phyloP scores from a whole-genome alignment of 1,139 yeast genomes.

The Candida glucosophila region DNA sequence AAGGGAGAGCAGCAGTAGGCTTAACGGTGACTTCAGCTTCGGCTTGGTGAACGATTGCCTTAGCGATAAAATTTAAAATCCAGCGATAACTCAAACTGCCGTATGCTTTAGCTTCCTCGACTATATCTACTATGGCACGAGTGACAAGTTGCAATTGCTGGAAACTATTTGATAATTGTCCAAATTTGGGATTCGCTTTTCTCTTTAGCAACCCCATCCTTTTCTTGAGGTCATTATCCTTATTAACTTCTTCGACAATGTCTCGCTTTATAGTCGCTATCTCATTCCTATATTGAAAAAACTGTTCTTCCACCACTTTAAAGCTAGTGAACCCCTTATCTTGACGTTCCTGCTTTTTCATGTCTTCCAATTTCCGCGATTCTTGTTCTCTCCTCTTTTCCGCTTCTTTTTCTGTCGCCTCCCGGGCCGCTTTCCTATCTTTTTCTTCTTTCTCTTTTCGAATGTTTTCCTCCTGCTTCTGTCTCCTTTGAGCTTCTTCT shows the following conservation, averaged over 20 bases:
- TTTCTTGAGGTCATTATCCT: constrained; percentile 35
- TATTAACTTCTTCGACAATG: constrained; percentile 41
- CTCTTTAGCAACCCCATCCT: constrained; percentile 44
- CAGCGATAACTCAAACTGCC: constrained; percentile 53
- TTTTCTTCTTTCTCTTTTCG: constrained; percentile 9
- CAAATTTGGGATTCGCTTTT: constrained; percentile 78
- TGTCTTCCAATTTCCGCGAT: constrained; percentile 8
- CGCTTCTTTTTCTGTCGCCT: constrained; percentile 9
- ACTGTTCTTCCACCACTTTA: constrained; percentile 34
- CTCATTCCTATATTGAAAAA: constrained; percentile 43
- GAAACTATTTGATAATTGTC: constrained; percentile 74
- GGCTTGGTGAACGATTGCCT: constrained; percentile 82
- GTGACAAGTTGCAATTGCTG: constrained; percentile 48
- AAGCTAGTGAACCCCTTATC: constrained; percentile 24
- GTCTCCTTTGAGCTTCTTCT: no score
- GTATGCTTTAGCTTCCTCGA: constrained; percentile 34
- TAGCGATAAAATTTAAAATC: constrained; percentile 75
- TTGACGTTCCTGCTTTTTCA: constrained; percentile 9
- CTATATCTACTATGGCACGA: constrained; percentile 39
- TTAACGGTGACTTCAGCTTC: constrained; percentile 85
- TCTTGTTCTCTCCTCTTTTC: constrained; percentile 7
- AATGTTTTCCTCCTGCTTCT: constrained; percentile 6
- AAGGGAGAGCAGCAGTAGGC: constrained; percentile 70
- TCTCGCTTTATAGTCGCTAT: constrained; percentile 52
- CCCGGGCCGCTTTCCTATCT: constrained; percentile 7